Evolutionary conservation across 441 rosid species (phyloP), one percentile per base, ranked within the genome.

Genomic region (Isatis lusitanica): DNA sequence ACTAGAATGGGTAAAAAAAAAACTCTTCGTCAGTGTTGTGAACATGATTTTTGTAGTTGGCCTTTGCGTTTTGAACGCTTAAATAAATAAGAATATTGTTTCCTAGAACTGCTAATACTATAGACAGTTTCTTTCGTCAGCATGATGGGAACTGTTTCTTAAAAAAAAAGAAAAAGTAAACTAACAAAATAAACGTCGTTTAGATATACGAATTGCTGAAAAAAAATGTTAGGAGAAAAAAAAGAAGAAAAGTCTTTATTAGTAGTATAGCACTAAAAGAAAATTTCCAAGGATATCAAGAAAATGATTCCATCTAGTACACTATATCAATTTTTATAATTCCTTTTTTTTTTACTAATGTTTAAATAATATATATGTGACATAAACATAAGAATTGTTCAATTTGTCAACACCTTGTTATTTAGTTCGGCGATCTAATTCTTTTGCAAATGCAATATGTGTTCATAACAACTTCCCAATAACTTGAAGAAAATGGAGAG

Each of bases 341-440:
- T 38, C 36, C 3, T 38, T 65, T 9, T 30, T n/a, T n/a, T n/a
- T n/a, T n/a, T n/a, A n/a, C n/a, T n/a, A n/a, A n/a, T n/a, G n/a
- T n/a, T n/a, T n/a, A n/a, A n/a, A 51, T 50, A 66, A 47, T 74
- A 39, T 40, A 35, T 40, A 42, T 42, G 48, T 43, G 66, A 68
- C 63, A 61, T 58, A 18, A 51, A 67, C 73, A 74, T 33, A 30
- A 60, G 67, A 68, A 51, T 16, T 68, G 40, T 33, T 74, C 68
- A 61, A 52, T 67, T 39, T 75, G 64, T 74, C 64, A 68, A 61
- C 64, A 42, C 39, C 48, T 60, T 15, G 47, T 42, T 52, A 24
- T 33, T 24, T 61, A 21, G 50, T 43, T 66, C 43, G 15, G 12
- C 30, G 57, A 65, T 28, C 33, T 60, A 51, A 51, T 1, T 60